Evolutionary conservation across 495 filamentous ascomycete species (phyloP).

Genomic region (Hyaloscypha finlandica): DNA sequence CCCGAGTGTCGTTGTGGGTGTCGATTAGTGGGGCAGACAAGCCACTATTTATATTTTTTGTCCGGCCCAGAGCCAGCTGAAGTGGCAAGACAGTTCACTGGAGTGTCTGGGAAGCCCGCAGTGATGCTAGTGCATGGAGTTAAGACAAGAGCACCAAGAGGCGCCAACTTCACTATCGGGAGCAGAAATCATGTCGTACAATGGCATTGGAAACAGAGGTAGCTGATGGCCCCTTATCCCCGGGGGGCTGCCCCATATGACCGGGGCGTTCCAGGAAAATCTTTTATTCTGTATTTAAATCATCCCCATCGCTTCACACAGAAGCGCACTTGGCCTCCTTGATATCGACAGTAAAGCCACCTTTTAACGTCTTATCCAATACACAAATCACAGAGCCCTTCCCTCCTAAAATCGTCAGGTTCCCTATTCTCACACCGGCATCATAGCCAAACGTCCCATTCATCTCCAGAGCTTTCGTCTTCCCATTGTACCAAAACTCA

Average conservation of each 20-base stretch:
- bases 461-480: conserved; percentile 27
- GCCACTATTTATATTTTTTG: conserved; percentile 60
- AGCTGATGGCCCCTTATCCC: too few species aligned
- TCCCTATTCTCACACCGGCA: conserved; percentile 9
- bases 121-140: too few species aligned
- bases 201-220: too few species aligned
- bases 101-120: conserved; percentile 55
- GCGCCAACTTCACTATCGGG: too few species aligned
- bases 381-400: not conserved
- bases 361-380: not conserved
- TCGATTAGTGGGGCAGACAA: too few species aligned
- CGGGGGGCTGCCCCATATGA: too few species aligned
- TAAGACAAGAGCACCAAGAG: too few species aligned
- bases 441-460: conserved; percentile 47
- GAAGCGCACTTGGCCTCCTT: not conserved
- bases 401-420: conserved; percentile 1
- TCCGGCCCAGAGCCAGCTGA: not conserved
- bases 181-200: too few species aligned
- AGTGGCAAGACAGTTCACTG: conserved; percentile 64
- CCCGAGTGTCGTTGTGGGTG: too few species aligned
- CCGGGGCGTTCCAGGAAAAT: too few species aligned
- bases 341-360: not conserved
- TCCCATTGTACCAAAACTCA: conserved; percentile 52
- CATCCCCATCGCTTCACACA: not conserved
- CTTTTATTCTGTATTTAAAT: too few species aligned